Evolutionary conservation across 202 grass and related monocot species (phyloP).

Genomic region (Brachypodium distachyon): DNA sequence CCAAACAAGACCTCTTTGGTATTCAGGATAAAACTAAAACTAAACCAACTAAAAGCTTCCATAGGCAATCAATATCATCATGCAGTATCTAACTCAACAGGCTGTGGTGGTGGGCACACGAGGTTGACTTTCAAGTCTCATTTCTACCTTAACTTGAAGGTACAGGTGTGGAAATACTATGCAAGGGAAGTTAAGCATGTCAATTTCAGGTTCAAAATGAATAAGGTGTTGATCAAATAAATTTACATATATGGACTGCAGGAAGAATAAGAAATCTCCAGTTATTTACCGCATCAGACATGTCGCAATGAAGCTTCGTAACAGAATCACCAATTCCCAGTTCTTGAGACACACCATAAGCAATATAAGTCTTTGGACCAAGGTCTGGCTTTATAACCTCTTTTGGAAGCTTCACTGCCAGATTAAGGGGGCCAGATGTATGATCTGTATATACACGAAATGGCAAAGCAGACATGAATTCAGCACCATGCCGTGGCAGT

Average conservation of each 20-base stretch:
- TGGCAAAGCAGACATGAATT: constrained; percentile 66
- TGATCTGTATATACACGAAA: constrained; percentile 86
- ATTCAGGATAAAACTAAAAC: too few relatives aligned
- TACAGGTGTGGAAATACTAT: not conserved
- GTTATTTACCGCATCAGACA: constrained; percentile 79
- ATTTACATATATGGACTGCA: not conserved
- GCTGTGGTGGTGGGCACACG: not conserved
- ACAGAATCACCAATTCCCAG: constrained; percentile 80
- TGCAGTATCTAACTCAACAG: not conserved
- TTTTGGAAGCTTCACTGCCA: constrained; percentile 45
- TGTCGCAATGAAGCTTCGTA: constrained; percentile 87
- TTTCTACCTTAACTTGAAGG: not conserved
- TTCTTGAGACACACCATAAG: constrained; percentile 73
- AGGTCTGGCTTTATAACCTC: constrained; percentile 52
- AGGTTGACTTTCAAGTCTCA: not conserved
- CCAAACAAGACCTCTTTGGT: too few relatives aligned
- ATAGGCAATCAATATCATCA: not conserved
- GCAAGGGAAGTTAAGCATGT: not conserved
- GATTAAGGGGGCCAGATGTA: constrained; percentile 58
- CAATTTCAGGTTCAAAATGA: not conserved
- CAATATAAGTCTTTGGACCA: constrained; percentile 91
- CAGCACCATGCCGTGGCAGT: constrained; percentile 59
- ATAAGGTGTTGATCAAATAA: not conserved
- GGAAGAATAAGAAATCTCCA: not conserved
- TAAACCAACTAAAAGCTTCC: too few relatives aligned